phyloP scores from a whole-genome alignment of 768 basidiomycete genomes.

The Lactifluus pinguis region DNA sequence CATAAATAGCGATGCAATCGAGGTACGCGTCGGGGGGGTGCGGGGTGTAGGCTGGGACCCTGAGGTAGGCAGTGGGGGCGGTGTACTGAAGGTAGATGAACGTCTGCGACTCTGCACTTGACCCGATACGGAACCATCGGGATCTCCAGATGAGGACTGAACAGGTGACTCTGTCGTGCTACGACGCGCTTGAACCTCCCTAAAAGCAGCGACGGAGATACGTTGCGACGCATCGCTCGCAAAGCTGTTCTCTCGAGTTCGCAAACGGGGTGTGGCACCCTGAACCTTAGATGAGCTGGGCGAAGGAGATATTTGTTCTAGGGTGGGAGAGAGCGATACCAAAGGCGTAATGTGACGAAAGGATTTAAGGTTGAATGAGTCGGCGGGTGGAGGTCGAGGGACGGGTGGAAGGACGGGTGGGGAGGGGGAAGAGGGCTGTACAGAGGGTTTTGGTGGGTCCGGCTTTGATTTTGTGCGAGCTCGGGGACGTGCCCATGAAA shows the following conservation, averaged over 20 bases:
- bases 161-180: slow-evolving; percentile 53
- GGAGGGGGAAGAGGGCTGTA: slow-evolving; percentile 2
- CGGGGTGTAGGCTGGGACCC: not conserved
- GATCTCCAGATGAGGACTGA: slow-evolving; percentile 23
- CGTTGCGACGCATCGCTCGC: slow-evolving; percentile 62
- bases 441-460: slow-evolving; percentile 23
- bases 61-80: not conserved
- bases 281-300: slow-evolving; percentile 4
- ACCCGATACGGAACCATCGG: not conserved
- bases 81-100: slow-evolving; percentile 6
- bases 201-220: slow-evolving; percentile 75
- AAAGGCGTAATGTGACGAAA: slow-evolving; percentile 58
- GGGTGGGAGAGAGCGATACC: slow-evolving; percentile 23
- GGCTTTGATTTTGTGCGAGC: slow-evolving; percentile 34
- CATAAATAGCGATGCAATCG: slow-evolving; percentile 19
- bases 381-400: slow-evolving; percentile 11
- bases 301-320: slow-evolving; percentile 20
- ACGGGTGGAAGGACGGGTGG: not conserved
- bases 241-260: slow-evolving; percentile 49
- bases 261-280: slow-evolving; percentile 32
- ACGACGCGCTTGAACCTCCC: slow-evolving; percentile 64
- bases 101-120: slow-evolving; percentile 9
- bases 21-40: slow-evolving; percentile 9
- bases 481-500: slow-evolving; percentile 36
- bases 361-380: slow-evolving; percentile 64